phyloP scores from a whole-genome alignment of 75 land plant genomes.

The Gnetum montanum region DNA sequence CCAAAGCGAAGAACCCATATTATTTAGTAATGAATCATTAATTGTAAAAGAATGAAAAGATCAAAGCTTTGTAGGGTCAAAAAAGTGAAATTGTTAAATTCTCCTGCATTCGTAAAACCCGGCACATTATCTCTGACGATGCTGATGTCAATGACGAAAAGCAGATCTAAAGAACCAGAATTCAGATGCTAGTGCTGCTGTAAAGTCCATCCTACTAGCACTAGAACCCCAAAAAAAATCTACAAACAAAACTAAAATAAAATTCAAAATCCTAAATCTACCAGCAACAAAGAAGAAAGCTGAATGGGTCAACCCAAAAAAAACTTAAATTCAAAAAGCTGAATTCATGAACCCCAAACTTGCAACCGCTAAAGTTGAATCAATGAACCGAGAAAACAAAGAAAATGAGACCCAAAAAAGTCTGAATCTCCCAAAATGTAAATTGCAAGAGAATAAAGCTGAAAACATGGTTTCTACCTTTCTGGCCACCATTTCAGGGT shows the following conservation, averaged over 20 bases:
- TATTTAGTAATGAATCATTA: too few relatives aligned
- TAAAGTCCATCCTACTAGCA: too few relatives aligned
- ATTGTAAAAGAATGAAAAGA: not conserved
- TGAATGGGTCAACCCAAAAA: not conserved
- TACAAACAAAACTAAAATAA: too few relatives aligned
- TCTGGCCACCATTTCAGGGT: slow-evolving; percentile 86
- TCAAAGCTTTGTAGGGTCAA: not conserved
- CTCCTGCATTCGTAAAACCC: not conserved
- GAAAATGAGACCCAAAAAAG: not conserved
- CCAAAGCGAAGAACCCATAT: too few relatives aligned
- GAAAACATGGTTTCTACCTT: slow-evolving; percentile 41
- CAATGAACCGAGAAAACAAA: not conserved
- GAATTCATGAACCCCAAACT: not conserved
- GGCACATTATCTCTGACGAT: too few relatives aligned
- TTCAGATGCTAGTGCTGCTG: too few relatives aligned
- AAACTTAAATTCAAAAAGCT: not conserved
- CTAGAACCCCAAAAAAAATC: too few relatives aligned
- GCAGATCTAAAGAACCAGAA: too few relatives aligned
- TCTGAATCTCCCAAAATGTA: not conserved
- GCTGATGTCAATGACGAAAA: too few relatives aligned
- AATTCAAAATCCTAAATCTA: too few relatives aligned
- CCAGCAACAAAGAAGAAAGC: too few relatives aligned
- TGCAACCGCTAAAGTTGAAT: not conserved
- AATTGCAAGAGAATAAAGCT: too few relatives aligned
- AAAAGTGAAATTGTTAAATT: not conserved